A percentile compares a stretch with the other conserved stretches of the same genome.
Conservation (phyloP, 2,329 filamentous ascomycete genomes). For the Cadophora gregata region DNA sequence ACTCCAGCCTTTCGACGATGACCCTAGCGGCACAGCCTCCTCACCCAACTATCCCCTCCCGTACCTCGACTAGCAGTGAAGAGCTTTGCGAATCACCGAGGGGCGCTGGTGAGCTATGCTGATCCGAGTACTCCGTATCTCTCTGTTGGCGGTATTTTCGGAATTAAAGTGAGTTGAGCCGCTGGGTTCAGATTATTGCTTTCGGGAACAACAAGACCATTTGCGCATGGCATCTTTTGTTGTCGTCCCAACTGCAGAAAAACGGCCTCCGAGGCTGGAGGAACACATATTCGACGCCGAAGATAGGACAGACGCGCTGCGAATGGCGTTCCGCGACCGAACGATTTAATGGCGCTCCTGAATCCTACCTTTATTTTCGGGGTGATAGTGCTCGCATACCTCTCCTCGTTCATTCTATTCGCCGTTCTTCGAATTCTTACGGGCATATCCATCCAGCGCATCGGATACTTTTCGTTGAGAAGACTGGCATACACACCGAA, state of each 20-base stretch:
- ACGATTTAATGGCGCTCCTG: conserved; percentile 63
- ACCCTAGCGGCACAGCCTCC: conserved; percentile 15
- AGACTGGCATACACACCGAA: conserved; percentile 88
- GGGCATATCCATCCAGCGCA: conserved; percentile 91
- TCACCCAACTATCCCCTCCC: conserved; percentile 5
- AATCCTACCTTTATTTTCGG: conserved; percentile 86
- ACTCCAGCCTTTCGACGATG: conserved; percentile 1
- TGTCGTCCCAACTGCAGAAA: conserved; percentile 3
- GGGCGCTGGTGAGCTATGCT: conserved; percentile 18
- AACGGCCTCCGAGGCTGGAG: background rate
- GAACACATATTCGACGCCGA: background rate
- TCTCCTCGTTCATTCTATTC: conserved; percentile 91
- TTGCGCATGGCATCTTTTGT: conserved; percentile 9
- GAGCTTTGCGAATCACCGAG: conserved; percentile 4
- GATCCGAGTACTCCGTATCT: conserved; percentile 16
- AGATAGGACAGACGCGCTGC: conserved; percentile 15
- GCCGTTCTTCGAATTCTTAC: conserved; percentile 91
- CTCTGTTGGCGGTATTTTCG: conserved; percentile 10
- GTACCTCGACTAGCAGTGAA: conserved; percentile 14
- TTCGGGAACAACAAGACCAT: conserved; percentile 3
- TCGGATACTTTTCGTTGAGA: conserved; percentile 90
- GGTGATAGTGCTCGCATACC: conserved; percentile 82
- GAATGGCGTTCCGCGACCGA: conserved; percentile 36
- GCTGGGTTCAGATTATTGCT: background rate
- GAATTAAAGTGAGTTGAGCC: conserved; percentile 6